Conservation (phyloP, 2,329 filamentous ascomycete genomes). For the Trichocomaceae sp. region DNA sequence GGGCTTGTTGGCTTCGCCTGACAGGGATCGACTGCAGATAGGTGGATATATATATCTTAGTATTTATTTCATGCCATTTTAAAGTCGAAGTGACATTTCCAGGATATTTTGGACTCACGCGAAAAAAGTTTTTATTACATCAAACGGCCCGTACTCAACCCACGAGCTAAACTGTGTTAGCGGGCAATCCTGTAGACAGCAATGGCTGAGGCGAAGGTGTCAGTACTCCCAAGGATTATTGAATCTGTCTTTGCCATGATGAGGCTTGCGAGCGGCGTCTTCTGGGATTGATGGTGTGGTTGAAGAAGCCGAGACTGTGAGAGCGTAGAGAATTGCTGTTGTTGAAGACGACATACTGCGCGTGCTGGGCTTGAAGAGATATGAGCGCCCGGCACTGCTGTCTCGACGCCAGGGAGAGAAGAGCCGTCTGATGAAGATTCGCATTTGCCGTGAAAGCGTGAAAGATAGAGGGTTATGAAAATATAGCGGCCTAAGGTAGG, state of each 20-base stretch:
- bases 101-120: too few species aligned
- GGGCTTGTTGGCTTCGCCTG: constrained; percentile 49
- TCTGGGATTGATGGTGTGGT: constrained; percentile 28
- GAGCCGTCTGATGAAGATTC: constrained; percentile 19
- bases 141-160: neutral
- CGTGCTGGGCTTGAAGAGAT: constrained; percentile 14
- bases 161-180: constrained; percentile 5
- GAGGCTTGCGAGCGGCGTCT: constrained; percentile 34
- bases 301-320: constrained; percentile 34
- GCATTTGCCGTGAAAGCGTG: constrained; percentile 17
- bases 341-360: constrained; percentile 34
- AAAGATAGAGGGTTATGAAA: neutral
- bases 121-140: neutral
- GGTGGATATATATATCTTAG: too few species aligned
- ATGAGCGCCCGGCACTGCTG: constrained; percentile 9
- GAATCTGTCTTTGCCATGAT: constrained; percentile 35
- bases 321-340: constrained; percentile 35
- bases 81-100: too few species aligned
- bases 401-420: constrained; percentile 19
- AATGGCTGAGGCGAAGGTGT: constrained; percentile 12
- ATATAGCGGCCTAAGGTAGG: too few species aligned
- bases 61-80: too few species aligned
- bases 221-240: constrained; percentile 41
- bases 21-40: constrained; percentile 36
- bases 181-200: too few species aligned